Percentiles rank a stretch among this genome's conserved stretches.
Evolutionary conservation across 2,329 filamentous ascomycete genomes (phyloP).

Genomic region (Penicillium sp.): DNA sequence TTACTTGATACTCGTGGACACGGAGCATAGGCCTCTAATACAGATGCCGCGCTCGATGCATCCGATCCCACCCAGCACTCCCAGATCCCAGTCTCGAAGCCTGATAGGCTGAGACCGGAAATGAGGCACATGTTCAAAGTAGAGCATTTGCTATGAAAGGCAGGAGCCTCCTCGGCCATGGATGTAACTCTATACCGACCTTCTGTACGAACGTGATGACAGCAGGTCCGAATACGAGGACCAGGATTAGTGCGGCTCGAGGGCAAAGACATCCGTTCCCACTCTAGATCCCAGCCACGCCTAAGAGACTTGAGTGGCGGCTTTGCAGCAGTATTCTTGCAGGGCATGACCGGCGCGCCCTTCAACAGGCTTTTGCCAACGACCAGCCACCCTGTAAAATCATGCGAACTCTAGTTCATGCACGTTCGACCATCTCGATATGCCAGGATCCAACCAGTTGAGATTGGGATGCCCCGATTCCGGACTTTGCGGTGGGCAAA

Average conservation of each 20-base stretch:
- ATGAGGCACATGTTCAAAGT: background rate
- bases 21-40: background rate
- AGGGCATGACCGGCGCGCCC: background rate
- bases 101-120: background rate
- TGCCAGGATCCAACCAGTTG: conserved; percentile 1
- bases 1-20: background rate
- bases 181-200: background rate
- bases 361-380: background rate
- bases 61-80: background rate
- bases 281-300: background rate
- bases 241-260: background rate
- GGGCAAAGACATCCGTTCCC: background rate
- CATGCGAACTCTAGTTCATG: conserved; percentile 22
- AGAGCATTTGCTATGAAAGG: background rate
- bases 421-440: conserved; percentile 8
- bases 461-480: conserved; percentile 5
- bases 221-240: background rate
- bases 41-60: background rate
- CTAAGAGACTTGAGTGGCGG: background rate
- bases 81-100: background rate
- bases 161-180: background rate
- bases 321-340: conserved; percentile 7
- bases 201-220: background rate
- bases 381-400: background rate
- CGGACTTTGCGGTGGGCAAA: background rate